Percentiles rank a stretch among this genome's conserved stretches.
Evolutionary conservation across 768 basidiomycete genomes (phyloP).

Genomic region (Kondoa subrosea): DNA sequence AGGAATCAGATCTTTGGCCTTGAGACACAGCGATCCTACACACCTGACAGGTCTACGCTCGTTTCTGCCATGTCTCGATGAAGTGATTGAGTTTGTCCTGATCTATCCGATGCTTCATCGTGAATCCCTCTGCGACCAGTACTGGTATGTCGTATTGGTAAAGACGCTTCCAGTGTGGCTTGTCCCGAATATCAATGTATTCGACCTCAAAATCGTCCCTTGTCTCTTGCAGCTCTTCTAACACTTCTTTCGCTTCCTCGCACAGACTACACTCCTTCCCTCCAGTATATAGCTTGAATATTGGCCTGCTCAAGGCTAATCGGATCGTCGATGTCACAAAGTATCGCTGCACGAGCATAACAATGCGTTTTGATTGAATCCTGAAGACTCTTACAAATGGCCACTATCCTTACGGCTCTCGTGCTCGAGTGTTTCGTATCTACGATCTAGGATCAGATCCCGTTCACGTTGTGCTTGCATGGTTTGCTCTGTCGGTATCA

Average conservation of each 20-base stretch:
- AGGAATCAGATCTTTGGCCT: no score
- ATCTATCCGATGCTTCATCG: background rate
- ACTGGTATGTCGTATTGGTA: background rate
- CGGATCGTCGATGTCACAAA: no score
- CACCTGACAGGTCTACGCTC: background rate
- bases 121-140: background rate
- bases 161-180: background rate
- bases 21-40: no score
- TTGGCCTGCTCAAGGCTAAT: no score
- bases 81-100: background rate
- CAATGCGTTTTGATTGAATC: no score
- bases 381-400: no score
- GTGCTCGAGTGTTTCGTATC: no score
- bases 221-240: background rate
- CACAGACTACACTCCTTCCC: background rate
- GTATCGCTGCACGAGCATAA: no score
- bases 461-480: no score
- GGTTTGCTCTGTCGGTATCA: no score
- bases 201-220: background rate
- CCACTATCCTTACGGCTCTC: no score
- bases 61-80: background rate
- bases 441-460: no score
- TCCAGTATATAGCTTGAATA: background rate
- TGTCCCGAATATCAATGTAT: background rate
- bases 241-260: background rate